Conservation (phyloP, 73 alveolate genomes). For the Blepharisma stoltei region DNA sequence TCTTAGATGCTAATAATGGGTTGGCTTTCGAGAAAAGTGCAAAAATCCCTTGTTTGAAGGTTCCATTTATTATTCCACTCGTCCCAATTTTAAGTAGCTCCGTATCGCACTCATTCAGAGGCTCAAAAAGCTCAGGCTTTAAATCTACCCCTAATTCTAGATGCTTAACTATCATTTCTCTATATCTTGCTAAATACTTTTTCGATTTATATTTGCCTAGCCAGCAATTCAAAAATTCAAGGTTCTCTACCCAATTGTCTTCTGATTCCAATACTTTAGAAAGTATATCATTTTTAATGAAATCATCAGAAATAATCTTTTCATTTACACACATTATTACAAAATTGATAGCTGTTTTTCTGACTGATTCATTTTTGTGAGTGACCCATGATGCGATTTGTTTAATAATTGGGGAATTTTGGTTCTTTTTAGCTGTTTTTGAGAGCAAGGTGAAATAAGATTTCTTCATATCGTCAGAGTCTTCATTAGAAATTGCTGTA, state of each 20-base stretch:
- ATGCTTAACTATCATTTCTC: neutral
- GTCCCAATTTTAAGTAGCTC: neutral
- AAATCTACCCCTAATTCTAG: neutral
- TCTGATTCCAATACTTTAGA: neutral
- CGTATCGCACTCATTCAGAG: neutral
- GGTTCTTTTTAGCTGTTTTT: slow-evolving; percentile 17
- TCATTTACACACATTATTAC: neutral
- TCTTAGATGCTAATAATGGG: neutral
- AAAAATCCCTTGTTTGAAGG: slow-evolving; percentile 1
- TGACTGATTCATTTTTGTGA: neutral
- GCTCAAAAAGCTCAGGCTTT: neutral
- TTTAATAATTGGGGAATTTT: slow-evolving; percentile 3
- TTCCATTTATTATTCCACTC: neutral
- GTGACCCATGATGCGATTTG: neutral
- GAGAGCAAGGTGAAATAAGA: neutral
- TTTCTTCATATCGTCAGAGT: neutral
- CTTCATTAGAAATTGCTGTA: slow-evolving; percentile 13
- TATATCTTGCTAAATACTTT: neutral
- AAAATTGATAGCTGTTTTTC: neutral
- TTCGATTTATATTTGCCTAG: neutral
- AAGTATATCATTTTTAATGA: neutral
- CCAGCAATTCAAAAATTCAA: neutral
- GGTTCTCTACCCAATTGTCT: neutral
- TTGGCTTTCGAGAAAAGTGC: neutral
- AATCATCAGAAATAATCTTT: neutral